Conservation (phyloP, 306 rosid genomes). For the Malus sylvestris region DNA sequence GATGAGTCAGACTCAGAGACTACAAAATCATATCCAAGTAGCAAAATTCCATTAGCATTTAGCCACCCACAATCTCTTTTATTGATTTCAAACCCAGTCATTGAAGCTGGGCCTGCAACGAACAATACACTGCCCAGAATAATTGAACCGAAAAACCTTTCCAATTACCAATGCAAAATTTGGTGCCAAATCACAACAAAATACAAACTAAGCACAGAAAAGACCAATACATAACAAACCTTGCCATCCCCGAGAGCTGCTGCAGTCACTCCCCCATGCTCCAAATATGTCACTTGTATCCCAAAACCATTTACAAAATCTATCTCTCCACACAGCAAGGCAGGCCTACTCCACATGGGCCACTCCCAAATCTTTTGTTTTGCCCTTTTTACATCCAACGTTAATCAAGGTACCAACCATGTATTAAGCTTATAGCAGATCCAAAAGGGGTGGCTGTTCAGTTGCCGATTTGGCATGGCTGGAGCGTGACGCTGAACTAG, state of each 20-base stretch:
- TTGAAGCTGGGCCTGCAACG: conserved; percentile 32
- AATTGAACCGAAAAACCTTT: conserved; percentile 14
- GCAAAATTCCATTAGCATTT: neutral
- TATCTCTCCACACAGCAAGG: conserved; percentile 23
- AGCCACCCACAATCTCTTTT: conserved; percentile 17
- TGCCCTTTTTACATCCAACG: conserved; percentile 9
- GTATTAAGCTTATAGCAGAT: conserved; percentile 52
- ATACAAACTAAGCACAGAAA: conserved; percentile 42
- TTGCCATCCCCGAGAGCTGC: conserved; percentile 22
- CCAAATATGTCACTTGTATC: conserved; percentile 18
- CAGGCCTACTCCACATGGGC: conserved; percentile 24
- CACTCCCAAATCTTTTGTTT: conserved; percentile 27
- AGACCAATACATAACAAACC: conserved; percentile 35
- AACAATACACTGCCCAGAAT: conserved; percentile 41
- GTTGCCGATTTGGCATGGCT: conserved; percentile 45
- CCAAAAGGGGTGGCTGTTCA: conserved; percentile 76
- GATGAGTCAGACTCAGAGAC: neutral
- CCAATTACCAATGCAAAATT: conserved; percentile 25
- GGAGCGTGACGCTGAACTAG: conserved; percentile 35
- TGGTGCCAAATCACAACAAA: conserved; percentile 28
- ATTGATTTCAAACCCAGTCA: conserved; percentile 44
- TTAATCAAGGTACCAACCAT: conserved; percentile 6
- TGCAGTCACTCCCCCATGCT: conserved; percentile 20
- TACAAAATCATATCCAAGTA: neutral
- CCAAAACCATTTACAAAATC: conserved; percentile 31